Conservation (phyloP, 2,329 filamentous ascomycete genomes). For the Colletotrichum filicis region DNA sequence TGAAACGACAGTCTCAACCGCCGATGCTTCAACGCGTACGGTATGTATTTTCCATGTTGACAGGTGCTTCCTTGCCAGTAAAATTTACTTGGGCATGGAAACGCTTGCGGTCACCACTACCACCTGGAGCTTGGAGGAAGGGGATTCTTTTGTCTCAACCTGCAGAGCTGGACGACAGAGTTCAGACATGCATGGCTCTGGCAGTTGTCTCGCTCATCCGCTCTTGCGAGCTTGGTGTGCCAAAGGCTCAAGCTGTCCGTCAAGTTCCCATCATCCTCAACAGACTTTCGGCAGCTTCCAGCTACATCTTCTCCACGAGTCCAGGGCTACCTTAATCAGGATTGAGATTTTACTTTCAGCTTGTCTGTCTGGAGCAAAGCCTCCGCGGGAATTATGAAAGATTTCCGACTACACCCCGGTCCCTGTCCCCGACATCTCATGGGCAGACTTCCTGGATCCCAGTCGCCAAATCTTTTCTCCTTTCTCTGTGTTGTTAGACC, state of each 20-base stretch:
- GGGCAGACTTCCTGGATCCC: background rate
- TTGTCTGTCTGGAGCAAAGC: slow-evolving; percentile 20
- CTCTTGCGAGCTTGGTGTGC: background rate
- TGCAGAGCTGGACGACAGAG: background rate
- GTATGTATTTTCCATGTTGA: background rate
- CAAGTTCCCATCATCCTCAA: slow-evolving; percentile 1
- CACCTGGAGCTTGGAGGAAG: background rate
- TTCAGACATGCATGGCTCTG: background rate
- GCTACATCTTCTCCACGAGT: background rate
- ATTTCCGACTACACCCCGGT: slow-evolving; percentile 5
- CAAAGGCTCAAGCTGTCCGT: background rate
- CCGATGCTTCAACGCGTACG: slow-evolving; percentile 6
- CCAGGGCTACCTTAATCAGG: background rate
- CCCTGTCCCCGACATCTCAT: slow-evolving; percentile 18
- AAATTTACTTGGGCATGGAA: background rate
- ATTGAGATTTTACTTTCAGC: background rate
- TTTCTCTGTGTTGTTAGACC: background rate
- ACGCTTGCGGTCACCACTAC: too few species aligned
- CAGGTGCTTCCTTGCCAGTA: background rate
- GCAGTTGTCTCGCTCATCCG: background rate
- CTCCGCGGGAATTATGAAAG: slow-evolving; percentile 11
- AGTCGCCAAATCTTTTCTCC: background rate
- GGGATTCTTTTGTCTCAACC: background rate
- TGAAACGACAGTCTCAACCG: slow-evolving; percentile 29
- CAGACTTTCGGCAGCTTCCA: slow-evolving; percentile 31